Conservation (phyloP, 352 stramenopile genomes). For the Globisporangium paroecandrum region DNA sequence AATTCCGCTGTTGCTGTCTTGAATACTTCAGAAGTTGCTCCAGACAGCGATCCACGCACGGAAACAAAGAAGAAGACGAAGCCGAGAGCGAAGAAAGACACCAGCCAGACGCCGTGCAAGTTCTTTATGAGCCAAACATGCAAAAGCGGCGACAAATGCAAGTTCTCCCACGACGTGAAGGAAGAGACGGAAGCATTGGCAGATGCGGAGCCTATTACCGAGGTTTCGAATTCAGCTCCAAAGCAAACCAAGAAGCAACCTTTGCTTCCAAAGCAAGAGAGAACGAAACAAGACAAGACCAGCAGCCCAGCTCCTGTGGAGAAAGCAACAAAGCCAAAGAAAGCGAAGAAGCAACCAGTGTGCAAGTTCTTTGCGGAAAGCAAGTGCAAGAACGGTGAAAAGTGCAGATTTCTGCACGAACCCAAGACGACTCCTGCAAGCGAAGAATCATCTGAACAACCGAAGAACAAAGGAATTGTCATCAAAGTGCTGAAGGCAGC, state of each 20-base stretch:
- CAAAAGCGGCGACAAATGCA: slow-evolving; percentile 59
- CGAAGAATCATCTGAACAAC: slow-evolving; percentile 5
- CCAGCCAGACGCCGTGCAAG: slow-evolving; percentile 28
- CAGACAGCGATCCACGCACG: neutral
- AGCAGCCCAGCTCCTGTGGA: neutral
- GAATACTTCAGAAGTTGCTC: neutral
- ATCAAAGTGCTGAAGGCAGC: slow-evolving; percentile 15
- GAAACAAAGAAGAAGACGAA: slow-evolving; percentile 1
- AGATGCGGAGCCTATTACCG: neutral
- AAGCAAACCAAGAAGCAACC: neutral
- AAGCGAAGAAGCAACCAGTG: slow-evolving; percentile 3
- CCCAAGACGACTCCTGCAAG: slow-evolving; percentile 2
- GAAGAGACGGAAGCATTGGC: neutral
- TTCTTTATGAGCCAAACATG: slow-evolving; percentile 55
- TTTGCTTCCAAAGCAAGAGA: neutral
- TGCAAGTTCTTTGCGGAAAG: slow-evolving; percentile 53
- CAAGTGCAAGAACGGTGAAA: slow-evolving; percentile 47
- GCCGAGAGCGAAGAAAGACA: slow-evolving; percentile 11
- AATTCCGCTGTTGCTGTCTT: neutral
- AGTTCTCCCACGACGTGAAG: slow-evolving; percentile 48
- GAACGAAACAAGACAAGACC: slow-evolving; percentile 12
- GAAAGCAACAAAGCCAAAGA: slow-evolving; percentile 6
- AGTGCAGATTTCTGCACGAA: slow-evolving; percentile 25
- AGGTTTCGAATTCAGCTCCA: neutral
- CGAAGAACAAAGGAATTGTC: slow-evolving; percentile 4